phyloP scores from a whole-genome alignment of 208 protist species.

The Wallacemonas collosoma region DNA sequence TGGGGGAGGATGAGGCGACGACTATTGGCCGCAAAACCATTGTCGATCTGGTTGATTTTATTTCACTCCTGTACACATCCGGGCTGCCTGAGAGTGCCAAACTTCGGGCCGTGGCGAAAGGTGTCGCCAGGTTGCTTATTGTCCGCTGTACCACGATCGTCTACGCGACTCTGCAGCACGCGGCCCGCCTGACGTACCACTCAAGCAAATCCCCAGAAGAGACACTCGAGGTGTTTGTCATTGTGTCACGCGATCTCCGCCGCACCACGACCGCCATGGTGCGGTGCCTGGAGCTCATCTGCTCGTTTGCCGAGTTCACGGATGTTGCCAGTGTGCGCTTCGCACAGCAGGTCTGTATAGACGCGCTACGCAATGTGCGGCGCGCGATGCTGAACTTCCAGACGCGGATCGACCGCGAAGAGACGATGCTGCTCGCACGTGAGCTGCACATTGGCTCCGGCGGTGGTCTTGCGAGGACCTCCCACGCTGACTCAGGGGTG shows the following conservation, averaged over 20 bases:
- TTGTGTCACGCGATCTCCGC: conserved; percentile 54
- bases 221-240: conserved; percentile 30
- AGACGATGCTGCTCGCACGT: conserved; percentile 14
- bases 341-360: conserved; percentile 63
- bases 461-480: not conserved
- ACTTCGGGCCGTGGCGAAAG: conserved; percentile 64
- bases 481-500: not conserved
- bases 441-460: conserved; percentile 13
- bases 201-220: not conserved
- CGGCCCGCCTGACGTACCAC: conserved; percentile 54
- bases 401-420: conserved; percentile 32
- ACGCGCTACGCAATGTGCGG: conserved; percentile 71
- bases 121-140: conserved; percentile 54
- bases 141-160: conserved; percentile 80
- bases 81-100: conserved; percentile 61
- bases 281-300: conserved; percentile 56
- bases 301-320: conserved; percentile 39
- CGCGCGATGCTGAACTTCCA: conserved; percentile 56
- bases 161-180: conserved; percentile 62
- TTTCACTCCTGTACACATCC: conserved; percentile 53
- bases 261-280: conserved; percentile 54
- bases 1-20: conserved; percentile 1
- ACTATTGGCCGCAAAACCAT: conserved; percentile 36
- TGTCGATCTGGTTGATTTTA: conserved; percentile 60
- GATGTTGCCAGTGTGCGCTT: conserved; percentile 61